Evolutionary conservation across 2,329 filamentous ascomycete genomes (phyloP), one percentile per base, ranked within the genome.

Genomic region (Sarocladiaceae sp.): DNA sequence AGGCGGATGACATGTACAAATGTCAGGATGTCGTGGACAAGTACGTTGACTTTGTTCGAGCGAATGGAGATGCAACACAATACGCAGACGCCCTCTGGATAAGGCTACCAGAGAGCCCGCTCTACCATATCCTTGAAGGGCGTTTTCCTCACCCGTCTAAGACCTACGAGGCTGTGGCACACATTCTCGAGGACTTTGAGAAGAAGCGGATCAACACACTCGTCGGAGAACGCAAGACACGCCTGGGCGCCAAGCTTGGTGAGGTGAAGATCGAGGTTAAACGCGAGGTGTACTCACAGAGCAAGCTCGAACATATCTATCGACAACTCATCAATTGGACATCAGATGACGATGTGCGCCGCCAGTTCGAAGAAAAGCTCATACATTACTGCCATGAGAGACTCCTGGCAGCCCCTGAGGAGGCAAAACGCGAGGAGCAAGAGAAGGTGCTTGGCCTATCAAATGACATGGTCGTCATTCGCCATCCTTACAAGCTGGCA

Each of bases 381-480:
- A 66, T 98, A 3, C 78, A 84, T 50, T 80, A 90, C 57, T 87
- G 83, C 48, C 84, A 90, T 53, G 89, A 96, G 46, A 76, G 80
- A 4, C 73, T 98, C 1, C 63, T 84, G 7, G 82, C 86, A 21
- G 71, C 88, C 13, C 78, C 72, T 1, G 80, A 82, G 3, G 61
- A 67, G 3, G 69, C 81, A 47, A 97, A 97, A 63, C 58, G 66
- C 1, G 64, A 70, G 15, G 89, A 94, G 61, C 77, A 86, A 20
- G 69, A 80, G 27, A 82, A 85, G 50, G 83, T 95, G 0, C 66
- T 85, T 55, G 83, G 85, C 48, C 69, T 93, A 43, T 89, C 91
- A 1, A 80, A 83, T 50, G 93, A 91, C 49, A 95, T 98, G 86
- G 91, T 98, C 48, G 86, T 95, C 48, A 93, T 98, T 60, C 90